Percentiles rank a stretch among this genome's conserved stretches.
phyloP scores from a whole-genome alignment of 2,329 filamentous ascomycete genomes.

The Ceratocystis cubensis region DNA sequence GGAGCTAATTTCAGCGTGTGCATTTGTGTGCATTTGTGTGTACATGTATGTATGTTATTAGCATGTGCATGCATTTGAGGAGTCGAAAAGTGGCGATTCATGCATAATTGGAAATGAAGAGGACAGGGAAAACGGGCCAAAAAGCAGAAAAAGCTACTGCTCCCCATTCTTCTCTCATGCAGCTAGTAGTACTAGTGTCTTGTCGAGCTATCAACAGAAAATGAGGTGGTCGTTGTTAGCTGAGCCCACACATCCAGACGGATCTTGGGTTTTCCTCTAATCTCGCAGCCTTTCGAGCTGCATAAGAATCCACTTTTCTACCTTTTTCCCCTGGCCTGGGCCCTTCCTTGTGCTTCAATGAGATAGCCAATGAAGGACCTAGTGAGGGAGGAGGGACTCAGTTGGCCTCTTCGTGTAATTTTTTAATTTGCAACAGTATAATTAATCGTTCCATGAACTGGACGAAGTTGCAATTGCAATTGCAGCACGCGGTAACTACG shows the following conservation, averaged over 20 bases:
- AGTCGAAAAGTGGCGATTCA: background rate
- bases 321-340: slow-evolving; percentile 6
- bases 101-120: background rate
- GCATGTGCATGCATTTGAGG: background rate
- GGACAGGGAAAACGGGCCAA: background rate
- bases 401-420: background rate
- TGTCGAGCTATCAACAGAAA: no score
- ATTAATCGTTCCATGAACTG: background rate
- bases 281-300: slow-evolving; percentile 13
- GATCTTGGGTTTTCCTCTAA: slow-evolving; percentile 11
- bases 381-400: no score
- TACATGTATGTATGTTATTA: background rate
- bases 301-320: slow-evolving; percentile 7
- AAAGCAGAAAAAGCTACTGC: background rate
- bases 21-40: background rate
- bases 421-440: background rate
- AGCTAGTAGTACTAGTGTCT: no score
- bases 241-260: slow-evolving; percentile 4
- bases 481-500: no score
- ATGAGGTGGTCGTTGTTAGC: background rate
- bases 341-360: background rate
- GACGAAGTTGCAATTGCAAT: no score
- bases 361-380: background rate
- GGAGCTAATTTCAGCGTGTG: background rate
- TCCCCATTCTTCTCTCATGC: background rate